Conservation (phyloP, 2,329 filamentous ascomycete genomes). For the Bisporella sp. region DNA sequence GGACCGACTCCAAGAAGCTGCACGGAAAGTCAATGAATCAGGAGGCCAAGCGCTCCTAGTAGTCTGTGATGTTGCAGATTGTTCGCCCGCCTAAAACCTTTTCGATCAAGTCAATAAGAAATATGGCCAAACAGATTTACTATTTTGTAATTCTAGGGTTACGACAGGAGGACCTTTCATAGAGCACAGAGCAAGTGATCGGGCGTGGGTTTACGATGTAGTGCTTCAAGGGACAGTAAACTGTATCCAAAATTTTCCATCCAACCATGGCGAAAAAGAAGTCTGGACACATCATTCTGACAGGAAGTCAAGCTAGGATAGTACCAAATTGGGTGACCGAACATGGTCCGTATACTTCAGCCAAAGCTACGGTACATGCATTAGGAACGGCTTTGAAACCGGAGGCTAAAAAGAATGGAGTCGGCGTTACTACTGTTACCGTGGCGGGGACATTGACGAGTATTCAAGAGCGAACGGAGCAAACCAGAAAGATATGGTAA, state of each 20-base stretch:
- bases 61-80: not conserved
- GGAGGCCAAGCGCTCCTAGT: not conserved
- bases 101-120: not conserved
- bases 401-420: not conserved
- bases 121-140: too few species aligned
- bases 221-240: not conserved
- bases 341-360: not conserved
- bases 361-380: not conserved
- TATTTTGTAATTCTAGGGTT: not conserved
- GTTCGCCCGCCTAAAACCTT: not conserved
- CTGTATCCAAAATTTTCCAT: not conserved
- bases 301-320: not conserved
- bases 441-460: not conserved
- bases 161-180: not conserved
- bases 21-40: not conserved
- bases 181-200: not conserved
- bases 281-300: not conserved
- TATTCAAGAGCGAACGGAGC: not conserved
- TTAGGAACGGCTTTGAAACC: not conserved
- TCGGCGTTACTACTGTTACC: not conserved
- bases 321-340: not conserved
- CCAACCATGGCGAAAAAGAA: not conserved
- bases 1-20: not conserved
- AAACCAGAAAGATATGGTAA: not conserved
- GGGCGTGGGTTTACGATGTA: not conserved